Evolutionary conservation across 75 land plant genomes (phyloP).

Genomic region (Pinus tabuliformis): DNA sequence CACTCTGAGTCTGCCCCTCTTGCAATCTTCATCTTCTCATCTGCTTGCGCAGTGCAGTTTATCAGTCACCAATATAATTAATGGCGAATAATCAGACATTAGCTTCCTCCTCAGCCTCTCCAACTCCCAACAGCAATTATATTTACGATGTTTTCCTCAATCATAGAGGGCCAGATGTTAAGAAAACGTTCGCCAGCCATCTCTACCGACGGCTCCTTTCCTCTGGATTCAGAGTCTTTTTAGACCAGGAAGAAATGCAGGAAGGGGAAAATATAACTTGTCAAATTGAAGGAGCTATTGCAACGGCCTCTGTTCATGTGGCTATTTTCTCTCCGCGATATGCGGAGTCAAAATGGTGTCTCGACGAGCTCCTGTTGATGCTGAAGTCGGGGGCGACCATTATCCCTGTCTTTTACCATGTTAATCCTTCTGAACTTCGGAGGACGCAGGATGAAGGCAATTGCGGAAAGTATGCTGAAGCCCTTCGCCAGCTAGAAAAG

Average conservation of each 20-base stretch:
- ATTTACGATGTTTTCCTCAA: background rate
- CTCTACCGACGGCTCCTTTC: background rate
- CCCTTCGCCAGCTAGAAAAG: background rate
- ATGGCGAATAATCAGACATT: no score
- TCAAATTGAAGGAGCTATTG: background rate
- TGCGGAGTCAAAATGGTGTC: background rate
- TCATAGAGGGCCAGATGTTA: background rate
- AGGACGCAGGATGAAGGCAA: background rate
- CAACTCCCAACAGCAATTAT: no score
- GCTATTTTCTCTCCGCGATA: background rate
- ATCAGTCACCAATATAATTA: no score
- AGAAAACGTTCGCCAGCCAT: background rate
- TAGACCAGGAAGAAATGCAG: background rate
- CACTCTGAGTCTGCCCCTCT: no score
- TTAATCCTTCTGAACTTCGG: background rate
- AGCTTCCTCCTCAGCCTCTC: no score
- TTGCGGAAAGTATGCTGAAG: background rate
- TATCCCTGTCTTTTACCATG: background rate
- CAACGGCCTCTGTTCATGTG: background rate
- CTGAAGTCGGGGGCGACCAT: background rate
- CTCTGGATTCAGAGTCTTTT: background rate
- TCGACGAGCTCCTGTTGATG: background rate
- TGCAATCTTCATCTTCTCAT: no score
- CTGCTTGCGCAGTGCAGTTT: no score
- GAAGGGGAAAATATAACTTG: background rate